Base-by-base conservation (phyloP, 2,329 filamentous ascomycete species). In the Aulographum hederae region DNA sequence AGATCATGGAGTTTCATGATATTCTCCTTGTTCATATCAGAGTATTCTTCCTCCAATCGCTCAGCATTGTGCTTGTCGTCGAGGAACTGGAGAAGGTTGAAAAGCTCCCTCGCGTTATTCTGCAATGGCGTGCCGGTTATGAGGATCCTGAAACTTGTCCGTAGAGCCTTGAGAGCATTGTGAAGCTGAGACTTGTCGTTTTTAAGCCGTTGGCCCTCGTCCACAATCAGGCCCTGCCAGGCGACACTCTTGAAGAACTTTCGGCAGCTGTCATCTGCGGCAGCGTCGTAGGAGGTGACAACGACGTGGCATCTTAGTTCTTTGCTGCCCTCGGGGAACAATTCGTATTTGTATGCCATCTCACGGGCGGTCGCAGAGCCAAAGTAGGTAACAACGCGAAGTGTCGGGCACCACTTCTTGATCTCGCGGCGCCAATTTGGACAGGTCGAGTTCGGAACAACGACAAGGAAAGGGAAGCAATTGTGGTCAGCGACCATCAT, bases 381-480 rank as follows among this genome's bases (percentile, higher is more conserved):
- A 48, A 91, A 91, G 48, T 89, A 95, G 0, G 84, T 77, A n/a
- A 94, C 84, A 5, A 92, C 84, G 26, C 84, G 73, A 21, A 95
- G 57, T 5, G 69, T 70, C 2, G 86, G 86, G 0, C 78, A 75
- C 86, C 86, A 98, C 41, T 79, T 75, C 57, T 92, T 91, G 51
- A 95, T 82, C 49, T 98, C 89, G 30, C 86, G 74, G 4, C 86
- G 78, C 86, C 89, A 98, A 49, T 98, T 98, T n/a, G 84, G 72
- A 50, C 84, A 92, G 0, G 89, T 98, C 0, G 86, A 76, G 47
- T 95, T 95, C 0, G 89, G 89, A 1, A 92, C 86, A 2, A 94
- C 82, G 3, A 95, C 66, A 12, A 98, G 63, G 47, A 94, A 95
- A 0, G 89, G 89, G 68, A 79, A 95, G 52, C 82, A 89, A 46